phyloP scores from a whole-genome alignment of 768 basidiomycete species.

The Leccinum variicolor region DNA sequence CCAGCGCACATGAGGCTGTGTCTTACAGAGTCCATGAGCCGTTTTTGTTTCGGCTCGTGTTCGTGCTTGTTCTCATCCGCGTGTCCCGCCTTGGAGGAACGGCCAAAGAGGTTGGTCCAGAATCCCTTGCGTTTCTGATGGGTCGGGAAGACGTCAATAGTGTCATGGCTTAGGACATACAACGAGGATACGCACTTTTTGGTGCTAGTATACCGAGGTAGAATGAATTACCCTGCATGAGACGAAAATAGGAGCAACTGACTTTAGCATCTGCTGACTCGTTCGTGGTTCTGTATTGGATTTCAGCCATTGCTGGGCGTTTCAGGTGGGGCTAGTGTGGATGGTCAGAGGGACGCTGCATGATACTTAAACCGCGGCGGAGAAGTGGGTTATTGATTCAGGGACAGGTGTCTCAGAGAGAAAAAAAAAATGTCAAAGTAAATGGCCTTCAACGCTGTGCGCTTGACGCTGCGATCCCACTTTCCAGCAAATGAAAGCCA shows the following conservation, averaged over 20 bases:
- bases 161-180: not conserved
- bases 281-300: not conserved
- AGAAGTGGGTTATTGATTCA: conserved; percentile 1
- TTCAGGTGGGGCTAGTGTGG: not conserved
- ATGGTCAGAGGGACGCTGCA: not conserved
- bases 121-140: conserved; percentile 19
- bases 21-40: conserved; percentile 11
- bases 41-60: not conserved
- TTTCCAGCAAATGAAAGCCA: not conserved
- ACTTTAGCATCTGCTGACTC: not conserved
- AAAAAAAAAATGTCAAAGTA: not conserved
- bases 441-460: too few species aligned
- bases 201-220: not conserved
- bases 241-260: not conserved
- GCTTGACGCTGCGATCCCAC: not conserved
- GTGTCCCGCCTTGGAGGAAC: not conserved
- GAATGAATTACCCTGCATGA: not conserved
- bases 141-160: not conserved
- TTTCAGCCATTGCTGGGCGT: conserved; percentile 2
- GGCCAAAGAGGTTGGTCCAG: conserved; percentile 6
- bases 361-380: conserved; percentile 5
- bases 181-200: conserved; percentile 3
- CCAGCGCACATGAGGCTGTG: not conserved
- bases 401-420: not conserved
- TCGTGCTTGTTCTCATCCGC: not conserved